A percentile compares a stretch with the other conserved stretches of the same genome.
Evolutionary conservation across 768 basidiomycete genomes (phyloP).

Genomic region (Tephrocybe sp.): DNA sequence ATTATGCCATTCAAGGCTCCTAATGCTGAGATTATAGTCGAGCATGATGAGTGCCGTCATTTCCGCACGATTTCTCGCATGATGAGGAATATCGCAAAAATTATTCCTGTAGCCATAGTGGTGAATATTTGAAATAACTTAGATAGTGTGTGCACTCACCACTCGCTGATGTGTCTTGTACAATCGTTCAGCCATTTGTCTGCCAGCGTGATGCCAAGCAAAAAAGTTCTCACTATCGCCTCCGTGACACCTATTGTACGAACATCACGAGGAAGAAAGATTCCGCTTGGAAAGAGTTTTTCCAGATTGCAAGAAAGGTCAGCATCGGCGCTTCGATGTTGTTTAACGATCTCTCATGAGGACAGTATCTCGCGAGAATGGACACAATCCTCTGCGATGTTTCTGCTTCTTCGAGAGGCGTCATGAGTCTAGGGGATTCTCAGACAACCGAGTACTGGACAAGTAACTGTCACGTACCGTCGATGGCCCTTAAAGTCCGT

Average conservation of each 20-base stretch:
- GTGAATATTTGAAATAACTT: not conserved
- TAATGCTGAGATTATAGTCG: constrained; percentile 17
- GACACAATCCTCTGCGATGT: constrained; percentile 7
- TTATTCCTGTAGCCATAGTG: constrained; percentile 1
- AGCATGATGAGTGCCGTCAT: constrained; percentile 15
- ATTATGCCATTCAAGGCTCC: constrained; percentile 13
- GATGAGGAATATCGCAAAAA: constrained; percentile 14
- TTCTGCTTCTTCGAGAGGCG: not conserved
- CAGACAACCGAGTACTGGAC: not conserved
- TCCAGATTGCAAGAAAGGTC: constrained; percentile 54
- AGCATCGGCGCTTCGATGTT: constrained; percentile 21
- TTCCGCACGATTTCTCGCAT: constrained; percentile 5
- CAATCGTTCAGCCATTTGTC: constrained; percentile 66
- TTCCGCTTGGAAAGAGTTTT: constrained; percentile 46
- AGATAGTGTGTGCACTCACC: constrained; percentile 35
- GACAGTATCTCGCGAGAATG: constrained; percentile 6
- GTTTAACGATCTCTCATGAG: not conserved
- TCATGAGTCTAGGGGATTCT: constrained; percentile 1
- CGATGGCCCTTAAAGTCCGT: not conserved
- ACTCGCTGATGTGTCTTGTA: constrained; percentile 50
- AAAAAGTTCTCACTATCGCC: constrained; percentile 47
- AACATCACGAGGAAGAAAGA: constrained; percentile 37
- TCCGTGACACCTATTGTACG: constrained; percentile 39
- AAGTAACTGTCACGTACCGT: not conserved
- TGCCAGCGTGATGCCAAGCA: constrained; percentile 56